Base-by-base conservation (phyloP, 805 yeast genomes). In the Barnettozyma siamensis region DNA sequence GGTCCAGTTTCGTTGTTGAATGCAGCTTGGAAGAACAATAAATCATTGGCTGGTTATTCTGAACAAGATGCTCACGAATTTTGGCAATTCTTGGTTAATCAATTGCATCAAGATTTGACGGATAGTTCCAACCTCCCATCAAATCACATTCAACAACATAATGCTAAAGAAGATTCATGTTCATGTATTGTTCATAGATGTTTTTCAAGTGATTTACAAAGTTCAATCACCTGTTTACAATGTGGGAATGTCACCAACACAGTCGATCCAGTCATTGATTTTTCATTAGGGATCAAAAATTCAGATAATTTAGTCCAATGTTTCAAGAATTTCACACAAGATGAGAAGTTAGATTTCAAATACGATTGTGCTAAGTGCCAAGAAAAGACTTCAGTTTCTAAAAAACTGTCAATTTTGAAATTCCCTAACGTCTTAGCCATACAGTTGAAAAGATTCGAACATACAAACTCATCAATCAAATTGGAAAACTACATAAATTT, bases 21-120 rank as follows among this genome's bases (percentile, higher is more conserved):
- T n/a, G 86, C 96, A 11, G 82, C 96, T 1, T 88, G 96, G 91
- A 81, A 80, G 53, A 80, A 82, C 35, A 85, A 87, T 51, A 76
- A 84, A 49, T 75, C 88, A 27, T 73, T 93, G 44, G 95, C 97
- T 0, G 99, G 99, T 2, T 89, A 89, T 51, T 83, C 93, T 28
- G 97, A 93, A 62, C 99, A 93, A 63, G 99, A 93, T 60, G 98
- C 99, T 0, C 99, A 93, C 63, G 99, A 93, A 62, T 93, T 91
- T 62, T 83, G 95, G 83, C 97, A 93, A 58, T 89, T 91, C 58
- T 57, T 91, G 23, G 69, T 91, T 30, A 85, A 91, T 61, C 95
- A 88, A 62, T 63, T 93, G 42, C 99, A 93, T 43, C 53, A 57
- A 31, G 70, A 64, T 28, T 50, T 61, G 21, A 50, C 47, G 15